These are phyloP conservation scores for Coniosporium tulheliwenetii DNA, from an alignment of 2,329 filamentous ascomycete species.

Conservation along the genomic window DNA sequence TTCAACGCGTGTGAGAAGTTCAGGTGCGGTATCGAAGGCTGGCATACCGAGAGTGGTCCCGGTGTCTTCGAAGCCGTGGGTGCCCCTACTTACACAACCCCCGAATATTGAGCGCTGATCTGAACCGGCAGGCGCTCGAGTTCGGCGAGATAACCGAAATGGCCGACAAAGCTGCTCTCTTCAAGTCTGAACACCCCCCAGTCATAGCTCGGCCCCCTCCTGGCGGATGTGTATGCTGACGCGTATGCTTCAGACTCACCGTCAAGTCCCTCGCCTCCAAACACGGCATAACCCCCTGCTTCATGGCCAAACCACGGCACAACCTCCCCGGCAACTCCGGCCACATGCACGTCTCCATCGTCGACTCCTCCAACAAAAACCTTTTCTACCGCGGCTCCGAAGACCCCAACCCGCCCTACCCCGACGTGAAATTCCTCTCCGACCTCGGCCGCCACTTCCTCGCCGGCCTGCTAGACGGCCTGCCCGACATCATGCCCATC, in stretches of 20 bases:
- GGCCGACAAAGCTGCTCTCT: constrained; percentile 82
- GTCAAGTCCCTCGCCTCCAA: constrained; percentile 80
- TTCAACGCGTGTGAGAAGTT: constrained; percentile 70
- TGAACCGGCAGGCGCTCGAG: constrained; percentile 47
- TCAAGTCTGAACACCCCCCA: constrained; percentile 46
- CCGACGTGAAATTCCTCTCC: constrained; percentile 65
- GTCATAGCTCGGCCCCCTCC: too few relatives aligned
- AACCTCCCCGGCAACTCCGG: constrained; percentile 89
- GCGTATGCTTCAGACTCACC: constrained; percentile 50
- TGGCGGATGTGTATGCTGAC: too few relatives aligned
- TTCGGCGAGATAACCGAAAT: constrained; percentile 78
- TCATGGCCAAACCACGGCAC: constrained; percentile 94
- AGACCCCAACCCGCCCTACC: constrained; percentile 56
- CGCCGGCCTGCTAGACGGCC: constrained; percentile 71
- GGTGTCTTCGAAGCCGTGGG: constrained; percentile 82
- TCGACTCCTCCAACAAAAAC: constrained; percentile 68
- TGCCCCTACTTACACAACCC: constrained; percentile 2
- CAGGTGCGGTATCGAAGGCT: constrained; percentile 72
- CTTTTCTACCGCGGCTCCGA: constrained; percentile 59
- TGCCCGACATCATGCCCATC: constrained; percentile 91
- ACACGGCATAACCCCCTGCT: constrained; percentile 86
- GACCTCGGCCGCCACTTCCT: constrained; percentile 87
- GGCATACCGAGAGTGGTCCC: constrained; percentile 89
- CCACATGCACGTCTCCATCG: constrained; percentile 86
- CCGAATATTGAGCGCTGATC: constrained; percentile 6